Percentiles rank a stretch among this genome's conserved stretches.
Conservation (phyloP, 345 rosid genomes). For the Leavenworthia alabamica region DNA sequence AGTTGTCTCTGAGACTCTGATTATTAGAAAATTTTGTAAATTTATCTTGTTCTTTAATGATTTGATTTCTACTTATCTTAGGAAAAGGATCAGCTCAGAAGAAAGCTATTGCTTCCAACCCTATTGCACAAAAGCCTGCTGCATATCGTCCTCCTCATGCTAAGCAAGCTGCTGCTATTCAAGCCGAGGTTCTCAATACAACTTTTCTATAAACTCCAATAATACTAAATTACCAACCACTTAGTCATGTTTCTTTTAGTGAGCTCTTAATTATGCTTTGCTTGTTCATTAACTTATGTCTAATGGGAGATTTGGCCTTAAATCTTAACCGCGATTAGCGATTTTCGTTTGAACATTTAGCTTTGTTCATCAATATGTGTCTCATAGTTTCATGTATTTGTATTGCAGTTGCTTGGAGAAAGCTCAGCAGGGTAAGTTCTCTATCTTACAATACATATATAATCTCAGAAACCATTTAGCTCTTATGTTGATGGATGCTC, state of each 20-base stretch:
- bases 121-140: conserved; percentile 61
- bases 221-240: neutral
- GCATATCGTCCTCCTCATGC: conserved; percentile 96
- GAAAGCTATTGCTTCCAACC: conserved; percentile 37
- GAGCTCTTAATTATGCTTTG: neutral
- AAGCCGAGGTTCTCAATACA: conserved; percentile 60
- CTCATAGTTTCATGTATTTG: conserved; percentile 36
- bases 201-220: neutral
- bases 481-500: conserved; percentile 1
- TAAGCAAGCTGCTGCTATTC: conserved; percentile 63
- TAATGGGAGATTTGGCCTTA: too few species aligned
- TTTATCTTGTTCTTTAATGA: conserved; percentile 7
- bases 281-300: neutral
- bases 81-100: conserved; percentile 59
- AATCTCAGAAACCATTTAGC: neutral
- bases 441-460: neutral
- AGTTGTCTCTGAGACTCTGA: neutral
- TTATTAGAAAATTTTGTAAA: neutral
- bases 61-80: conserved; percentile 18
- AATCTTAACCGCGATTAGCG: neutral
- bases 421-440: conserved; percentile 58
- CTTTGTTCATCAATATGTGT: neutral
- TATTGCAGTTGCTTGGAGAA: conserved; percentile 61
- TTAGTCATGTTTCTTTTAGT: neutral
- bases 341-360: neutral